Conservation (phyloP, 106 monocot genomes). For the Phalaenopsis aphrodite region DNA sequence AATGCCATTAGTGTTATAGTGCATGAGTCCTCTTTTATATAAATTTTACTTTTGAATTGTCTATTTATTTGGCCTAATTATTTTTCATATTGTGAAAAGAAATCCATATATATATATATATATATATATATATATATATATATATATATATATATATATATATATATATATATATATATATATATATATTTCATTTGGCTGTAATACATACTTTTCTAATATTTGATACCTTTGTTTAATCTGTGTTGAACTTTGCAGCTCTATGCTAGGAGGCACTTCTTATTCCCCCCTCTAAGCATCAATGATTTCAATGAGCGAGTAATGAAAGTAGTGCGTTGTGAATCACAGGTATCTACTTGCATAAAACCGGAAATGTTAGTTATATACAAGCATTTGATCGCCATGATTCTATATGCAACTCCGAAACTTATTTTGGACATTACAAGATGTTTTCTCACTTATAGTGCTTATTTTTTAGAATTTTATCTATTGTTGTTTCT, state of each 20-base stretch:
- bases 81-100: neutral
- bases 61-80: neutral
- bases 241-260: constrained; percentile 41
- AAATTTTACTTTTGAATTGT: neutral
- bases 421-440: neutral
- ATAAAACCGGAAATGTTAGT: neutral
- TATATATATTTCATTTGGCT: neutral
- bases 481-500: neutral
- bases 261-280: constrained; percentile 90
- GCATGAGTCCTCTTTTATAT: neutral
- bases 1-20: neutral
- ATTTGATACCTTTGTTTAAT: neutral
- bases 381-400: neutral
- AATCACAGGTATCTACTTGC: constrained; percentile 74
- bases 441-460: neutral
- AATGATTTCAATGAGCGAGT: constrained; percentile 88
- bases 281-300: constrained; percentile 81
- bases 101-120: neutral
- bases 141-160: too few species aligned
- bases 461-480: neutral
- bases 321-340: constrained; percentile 89
- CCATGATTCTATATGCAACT: constrained; percentile 1
- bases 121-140: too few species aligned
- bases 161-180: too few species aligned
- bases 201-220: neutral